phyloP scores from a whole-genome alignment of 2,329 filamentous ascomycete genomes.

The Aspergillus eucalypticola region DNA sequence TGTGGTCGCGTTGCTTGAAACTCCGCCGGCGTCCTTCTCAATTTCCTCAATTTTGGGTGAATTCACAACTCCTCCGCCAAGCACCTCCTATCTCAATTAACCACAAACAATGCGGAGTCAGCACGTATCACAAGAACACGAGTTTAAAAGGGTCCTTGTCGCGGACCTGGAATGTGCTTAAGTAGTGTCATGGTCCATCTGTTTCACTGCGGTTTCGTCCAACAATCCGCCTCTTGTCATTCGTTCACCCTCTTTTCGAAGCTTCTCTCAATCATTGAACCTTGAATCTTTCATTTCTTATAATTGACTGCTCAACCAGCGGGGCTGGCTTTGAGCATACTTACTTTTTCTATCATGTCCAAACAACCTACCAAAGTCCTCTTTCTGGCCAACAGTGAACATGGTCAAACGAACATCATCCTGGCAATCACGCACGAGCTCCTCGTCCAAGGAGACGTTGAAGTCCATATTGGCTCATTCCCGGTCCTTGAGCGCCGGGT shows the following conservation, averaged over 20 bases:
- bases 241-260: neutral
- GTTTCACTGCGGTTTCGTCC: constrained; percentile 5
- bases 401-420: constrained; percentile 51
- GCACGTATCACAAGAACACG: neutral
- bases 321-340: neutral
- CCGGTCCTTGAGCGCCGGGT: constrained; percentile 36
- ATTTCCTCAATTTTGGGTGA: constrained; percentile 2
- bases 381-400: constrained; percentile 50
- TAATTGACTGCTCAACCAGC: neutral
- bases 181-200: neutral
- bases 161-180: neutral
- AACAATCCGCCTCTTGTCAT: neutral
- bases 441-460: constrained; percentile 36
- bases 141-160: constrained; percentile 1
- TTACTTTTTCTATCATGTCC: constrained; percentile 14
- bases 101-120: neutral
- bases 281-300: too few relatives aligned
- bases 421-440: constrained; percentile 48
- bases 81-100: neutral
- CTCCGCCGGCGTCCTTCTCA: neutral
- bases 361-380: constrained; percentile 31
- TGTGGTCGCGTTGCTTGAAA: neutral
- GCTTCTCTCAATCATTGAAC: neutral
- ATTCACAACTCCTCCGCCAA: neutral
- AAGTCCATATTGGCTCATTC: constrained; percentile 51